A percentile compares a stretch with the other conserved stretches of the same genome.
phyloP scores from a whole-genome alignment of 2,329 filamentous ascomycete genomes.

The Purpureocillium lavendulum region DNA sequence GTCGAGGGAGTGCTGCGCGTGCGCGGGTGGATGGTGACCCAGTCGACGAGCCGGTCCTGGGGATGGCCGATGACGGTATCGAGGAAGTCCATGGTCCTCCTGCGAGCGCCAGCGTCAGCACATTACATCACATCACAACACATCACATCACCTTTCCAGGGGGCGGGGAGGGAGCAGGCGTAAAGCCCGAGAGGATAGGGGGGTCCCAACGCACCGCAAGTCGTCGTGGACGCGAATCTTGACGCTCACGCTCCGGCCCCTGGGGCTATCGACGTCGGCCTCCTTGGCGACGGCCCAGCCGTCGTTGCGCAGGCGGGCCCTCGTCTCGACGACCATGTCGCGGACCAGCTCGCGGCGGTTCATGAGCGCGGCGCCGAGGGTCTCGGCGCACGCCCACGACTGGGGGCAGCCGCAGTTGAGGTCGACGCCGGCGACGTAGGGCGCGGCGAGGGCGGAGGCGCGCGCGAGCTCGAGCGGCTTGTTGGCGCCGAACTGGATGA shows the following conservation, averaged over 20 bases:
- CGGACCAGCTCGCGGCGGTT: constrained; percentile 54
- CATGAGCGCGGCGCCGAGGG: constrained; percentile 63
- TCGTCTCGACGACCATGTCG: constrained; percentile 53
- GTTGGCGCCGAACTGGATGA: constrained; percentile 61
- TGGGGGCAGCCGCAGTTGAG: constrained; percentile 69
- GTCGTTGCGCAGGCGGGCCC: constrained; percentile 38
- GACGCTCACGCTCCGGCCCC: constrained; percentile 54
- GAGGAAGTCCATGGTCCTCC: constrained; percentile 53
- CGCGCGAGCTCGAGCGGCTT: constrained; percentile 52
- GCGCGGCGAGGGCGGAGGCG: constrained; percentile 52
- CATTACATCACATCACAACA: too few species aligned
- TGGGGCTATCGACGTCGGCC: constrained; percentile 30
- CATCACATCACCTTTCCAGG: too few species aligned
- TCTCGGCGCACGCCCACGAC: constrained; percentile 62
- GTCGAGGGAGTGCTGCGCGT: constrained; percentile 52
- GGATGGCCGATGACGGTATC: constrained; percentile 49
- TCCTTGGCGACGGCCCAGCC: constrained; percentile 43
- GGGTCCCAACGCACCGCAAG: constrained; percentile 39
- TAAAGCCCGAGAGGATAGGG: too few species aligned
- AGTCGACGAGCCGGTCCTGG: constrained; percentile 49
- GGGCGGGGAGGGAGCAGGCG: too few species aligned
- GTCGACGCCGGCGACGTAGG: constrained; percentile 56
- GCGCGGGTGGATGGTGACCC: constrained; percentile 63
- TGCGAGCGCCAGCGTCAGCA: constrained; percentile 11
- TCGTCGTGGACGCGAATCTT: constrained; percentile 64